Conservation (phyloP, 768 basidiomycete genomes). For the Udeniomyces megalosporus region DNA sequence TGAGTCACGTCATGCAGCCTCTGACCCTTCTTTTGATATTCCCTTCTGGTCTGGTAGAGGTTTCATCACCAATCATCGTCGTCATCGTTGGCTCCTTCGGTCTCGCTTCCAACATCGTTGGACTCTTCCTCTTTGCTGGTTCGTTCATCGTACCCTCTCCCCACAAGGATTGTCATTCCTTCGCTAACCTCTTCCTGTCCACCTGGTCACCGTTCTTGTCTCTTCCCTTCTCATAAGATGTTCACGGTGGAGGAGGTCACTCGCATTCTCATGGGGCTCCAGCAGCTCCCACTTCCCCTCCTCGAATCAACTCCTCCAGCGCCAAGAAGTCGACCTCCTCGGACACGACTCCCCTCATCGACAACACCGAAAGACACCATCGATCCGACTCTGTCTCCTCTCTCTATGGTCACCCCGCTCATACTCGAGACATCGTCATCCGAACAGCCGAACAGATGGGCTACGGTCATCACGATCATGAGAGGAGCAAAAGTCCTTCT, state of each 20-base stretch:
- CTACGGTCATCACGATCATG: constrained; percentile 21
- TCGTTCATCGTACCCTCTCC: constrained; percentile 27
- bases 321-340: neutral
- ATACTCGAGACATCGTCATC: constrained; percentile 34
- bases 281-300: constrained; percentile 11
- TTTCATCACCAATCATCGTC: constrained; percentile 71
- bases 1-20: neutral
- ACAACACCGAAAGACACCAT: constrained; percentile 2
- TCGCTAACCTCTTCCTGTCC: neutral
- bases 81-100: constrained; percentile 82
- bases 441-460: constrained; percentile 70
- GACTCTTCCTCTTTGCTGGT: constrained; percentile 92
- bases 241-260: constrained; percentile 40
- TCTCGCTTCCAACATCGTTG: constrained; percentile 77
- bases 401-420: constrained; percentile 46
- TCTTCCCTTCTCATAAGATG: constrained; percentile 19
- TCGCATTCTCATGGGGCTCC: constrained; percentile 36
- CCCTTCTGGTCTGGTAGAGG: constrained; percentile 39
- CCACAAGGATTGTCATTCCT: neutral
- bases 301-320: constrained; percentile 9
- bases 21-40: no score
- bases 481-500: neutral
- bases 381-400: constrained; percentile 34
- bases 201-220: neutral
- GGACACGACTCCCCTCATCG: constrained; percentile 10